Base-by-base conservation (phyloP, 2,329 filamentous ascomycete species). In the Fusarium algeriense region DNA sequence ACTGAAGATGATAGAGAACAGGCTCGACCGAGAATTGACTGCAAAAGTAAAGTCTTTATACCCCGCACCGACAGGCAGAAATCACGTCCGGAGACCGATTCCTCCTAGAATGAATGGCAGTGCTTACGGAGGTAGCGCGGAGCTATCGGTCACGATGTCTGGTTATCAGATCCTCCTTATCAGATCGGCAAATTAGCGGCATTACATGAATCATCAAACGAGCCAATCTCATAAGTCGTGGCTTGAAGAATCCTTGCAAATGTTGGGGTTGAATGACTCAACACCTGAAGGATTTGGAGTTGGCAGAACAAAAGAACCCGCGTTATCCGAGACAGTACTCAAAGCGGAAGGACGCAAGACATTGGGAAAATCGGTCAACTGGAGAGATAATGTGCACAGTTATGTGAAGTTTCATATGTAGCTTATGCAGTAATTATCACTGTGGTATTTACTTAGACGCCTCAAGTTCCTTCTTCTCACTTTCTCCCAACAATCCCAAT, bases 401-500 rank as follows among this genome's bases (percentile, higher is more conserved):
- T n/a, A n/a, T 40, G 38, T 40, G 11, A 40, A 40, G 2, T 7
- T 40, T 13, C 5, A 13, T 12, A 8, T 40, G 12, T 20, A 20
- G n/a, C 13, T 40, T 6, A 13, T 7, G 12, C 38, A 13, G 3
- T 13, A 20, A 13, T 13, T n/a, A 17, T 40, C 19, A 20, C 38
- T 40, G 12, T 8, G 11, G 11, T 30, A 12, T 11, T 26, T 13
- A 57, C 32, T 67, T 56, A 7, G 44, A 57, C 0, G 26, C 57
- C 13, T 74, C 49, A 5, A 80, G 69, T 30, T 79, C 79, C 32
- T 77, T 70, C 73, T 78, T 78, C 78, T 91, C 89, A 13, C 85
- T 84, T 2, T 86, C 82, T 10, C 89, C 89, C 49, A 90, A 80
- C n/a, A 92, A 77, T 0, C 91, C 91, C 45, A 93, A 79, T 0